These are phyloP conservation scores for Fusarium illudens DNA, from an alignment of 2,329 filamentous ascomycete genomes.

Conservation along the genomic window DNA sequence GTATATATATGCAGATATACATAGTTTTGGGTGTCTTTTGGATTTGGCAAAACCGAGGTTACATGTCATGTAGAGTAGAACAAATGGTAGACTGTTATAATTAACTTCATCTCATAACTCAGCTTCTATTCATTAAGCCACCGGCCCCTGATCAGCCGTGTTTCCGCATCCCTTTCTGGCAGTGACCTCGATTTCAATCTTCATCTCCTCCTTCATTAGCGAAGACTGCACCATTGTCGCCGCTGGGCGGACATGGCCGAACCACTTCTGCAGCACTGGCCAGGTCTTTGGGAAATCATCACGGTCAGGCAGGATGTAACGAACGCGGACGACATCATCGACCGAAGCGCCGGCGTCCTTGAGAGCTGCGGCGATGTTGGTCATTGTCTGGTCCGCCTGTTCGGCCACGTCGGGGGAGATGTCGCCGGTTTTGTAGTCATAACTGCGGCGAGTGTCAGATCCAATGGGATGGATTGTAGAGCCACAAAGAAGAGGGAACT, in stretches of 20 bases:
- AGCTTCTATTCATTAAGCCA: background rate
- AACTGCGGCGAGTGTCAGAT: slow-evolving; percentile 46
- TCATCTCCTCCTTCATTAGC: slow-evolving; percentile 60
- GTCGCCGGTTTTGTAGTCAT: slow-evolving; percentile 58
- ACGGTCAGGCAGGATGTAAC: slow-evolving; percentile 60
- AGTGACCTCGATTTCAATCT: slow-evolving; percentile 56
- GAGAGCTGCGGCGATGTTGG: slow-evolving; percentile 58
- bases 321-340: slow-evolving; percentile 59
- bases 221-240: slow-evolving; percentile 63
- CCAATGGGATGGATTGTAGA: background rate
- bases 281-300: slow-evolving; percentile 58
- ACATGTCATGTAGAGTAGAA: background rate
- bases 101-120: background rate
- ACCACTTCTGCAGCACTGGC: slow-evolving; percentile 59
- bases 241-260: slow-evolving; percentile 59
- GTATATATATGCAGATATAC: too few relatives aligned
- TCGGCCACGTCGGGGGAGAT: slow-evolving; percentile 56
- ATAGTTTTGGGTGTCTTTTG: background rate
- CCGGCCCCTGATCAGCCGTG: background rate
- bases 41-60: background rate
- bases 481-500: background rate
- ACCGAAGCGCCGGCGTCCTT: slow-evolving; percentile 53
- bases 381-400: slow-evolving; percentile 60
- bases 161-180: slow-evolving; percentile 45
- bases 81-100: background rate